Conservation (phyloP, 2,329 filamentous ascomycete species). For the Mollisia scopiformis region DNA sequence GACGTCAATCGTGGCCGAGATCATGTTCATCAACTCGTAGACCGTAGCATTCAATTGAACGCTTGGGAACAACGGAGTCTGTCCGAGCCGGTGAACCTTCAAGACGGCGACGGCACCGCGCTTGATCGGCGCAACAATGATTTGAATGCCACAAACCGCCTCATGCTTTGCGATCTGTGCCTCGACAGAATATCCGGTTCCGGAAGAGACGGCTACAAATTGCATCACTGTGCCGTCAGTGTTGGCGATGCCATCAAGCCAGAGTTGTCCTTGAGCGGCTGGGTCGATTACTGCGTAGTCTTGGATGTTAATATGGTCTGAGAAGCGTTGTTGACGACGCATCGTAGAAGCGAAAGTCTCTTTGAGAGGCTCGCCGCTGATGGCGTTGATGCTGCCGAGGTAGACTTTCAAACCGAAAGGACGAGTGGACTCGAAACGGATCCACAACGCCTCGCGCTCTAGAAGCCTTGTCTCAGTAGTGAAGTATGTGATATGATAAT, state of each 20-base stretch:
- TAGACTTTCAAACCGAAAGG: constrained; percentile 43
- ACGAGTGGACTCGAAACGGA: constrained; percentile 33
- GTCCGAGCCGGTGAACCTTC: background rate
- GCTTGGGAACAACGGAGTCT: background rate
- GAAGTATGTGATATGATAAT: background rate
- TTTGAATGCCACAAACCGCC: constrained; percentile 2
- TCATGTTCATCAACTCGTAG: background rate
- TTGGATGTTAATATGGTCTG: background rate
- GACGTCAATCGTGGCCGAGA: background rate
- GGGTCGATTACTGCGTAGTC: background rate
- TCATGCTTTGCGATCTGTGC: constrained; percentile 7
- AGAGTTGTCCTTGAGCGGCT: background rate
- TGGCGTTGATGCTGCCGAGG: constrained; percentile 44
- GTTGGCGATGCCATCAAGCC: constrained; percentile 21
- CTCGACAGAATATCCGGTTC: constrained; percentile 14
- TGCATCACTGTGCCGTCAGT: constrained; percentile 19
- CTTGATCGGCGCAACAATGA: background rate
- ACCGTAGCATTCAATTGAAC: background rate
- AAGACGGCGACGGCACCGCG: background rate
- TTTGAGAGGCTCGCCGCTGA: constrained; percentile 37
- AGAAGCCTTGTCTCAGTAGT: background rate
- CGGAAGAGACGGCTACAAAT: constrained; percentile 7
- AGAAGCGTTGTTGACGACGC: background rate
- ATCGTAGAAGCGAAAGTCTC: background rate
- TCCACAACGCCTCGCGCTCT: constrained; percentile 48